Conservation (phyloP, 306 rosid genomes). For the Cicer cuneatum region DNA sequence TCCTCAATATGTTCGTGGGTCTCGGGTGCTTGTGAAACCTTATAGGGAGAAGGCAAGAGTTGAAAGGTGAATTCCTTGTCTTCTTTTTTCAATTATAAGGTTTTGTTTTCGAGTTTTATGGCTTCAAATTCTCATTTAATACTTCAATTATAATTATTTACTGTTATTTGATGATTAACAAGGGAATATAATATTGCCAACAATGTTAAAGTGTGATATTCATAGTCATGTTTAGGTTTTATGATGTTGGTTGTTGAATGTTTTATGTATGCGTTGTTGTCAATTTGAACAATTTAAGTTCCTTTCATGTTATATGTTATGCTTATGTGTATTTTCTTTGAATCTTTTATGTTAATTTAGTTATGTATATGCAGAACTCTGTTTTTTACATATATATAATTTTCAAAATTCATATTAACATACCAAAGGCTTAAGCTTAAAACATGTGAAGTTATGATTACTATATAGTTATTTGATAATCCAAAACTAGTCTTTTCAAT, state of each 20-base stretch:
- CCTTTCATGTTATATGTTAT: too few species aligned
- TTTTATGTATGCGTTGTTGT: too few species aligned
- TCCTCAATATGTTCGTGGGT: conserved; percentile 77
- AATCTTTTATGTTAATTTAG: neutral
- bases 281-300: neutral
- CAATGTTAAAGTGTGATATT: neutral
- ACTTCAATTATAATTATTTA: too few species aligned
- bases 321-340: neutral
- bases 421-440: neutral
- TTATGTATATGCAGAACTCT: too few species aligned
- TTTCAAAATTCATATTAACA: neutral
- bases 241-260: neutral
- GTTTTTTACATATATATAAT: too few species aligned
- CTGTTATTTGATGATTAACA: too few species aligned
- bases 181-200: too few species aligned
- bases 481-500: neutral
- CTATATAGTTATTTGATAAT: neutral
- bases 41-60: conserved; percentile 75
- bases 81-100: neutral
- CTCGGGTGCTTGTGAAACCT: conserved; percentile 91
- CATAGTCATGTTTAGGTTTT: neutral
- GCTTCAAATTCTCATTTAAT: neutral
- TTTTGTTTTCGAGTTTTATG: neutral
- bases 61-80: conserved; percentile 59
- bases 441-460: neutral